Evolutionary conservation across 768 basidiomycete species (phyloP).

Genomic region (Trametes villosa): DNA sequence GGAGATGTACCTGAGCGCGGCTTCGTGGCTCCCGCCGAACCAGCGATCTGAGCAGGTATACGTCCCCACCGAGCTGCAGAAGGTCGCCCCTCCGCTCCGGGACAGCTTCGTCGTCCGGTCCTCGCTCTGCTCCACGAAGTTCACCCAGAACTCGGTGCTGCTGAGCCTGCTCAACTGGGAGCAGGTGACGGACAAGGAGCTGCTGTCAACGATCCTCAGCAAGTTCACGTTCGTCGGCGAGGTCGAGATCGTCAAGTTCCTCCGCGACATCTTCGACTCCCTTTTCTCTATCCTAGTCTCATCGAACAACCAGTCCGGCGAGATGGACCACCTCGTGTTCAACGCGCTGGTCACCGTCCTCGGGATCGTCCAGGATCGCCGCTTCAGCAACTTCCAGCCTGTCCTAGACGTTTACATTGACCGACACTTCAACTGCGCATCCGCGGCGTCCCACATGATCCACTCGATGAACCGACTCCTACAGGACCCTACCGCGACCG

Average conservation of each 20-base stretch:
- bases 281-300: conserved; percentile 90
- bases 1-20: conserved; percentile 72
- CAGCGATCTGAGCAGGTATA: conserved; percentile 63
- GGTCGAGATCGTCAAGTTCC: conserved; percentile 92
- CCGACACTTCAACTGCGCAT: conserved; percentile 79
- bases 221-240: conserved; percentile 94
- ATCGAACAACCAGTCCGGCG: conserved; percentile 68
- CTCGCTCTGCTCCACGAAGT: conserved; percentile 89
- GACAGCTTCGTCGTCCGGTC: conserved; percentile 85
- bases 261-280: conserved; percentile 89
- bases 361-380: conserved; percentile 89
- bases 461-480: conserved; percentile 87
- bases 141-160: conserved; percentile 88
- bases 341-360: conserved; percentile 90
- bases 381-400: conserved; percentile 94
- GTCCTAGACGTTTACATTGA: conserved; percentile 94
- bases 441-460: conserved; percentile 84
- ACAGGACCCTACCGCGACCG: conserved; percentile 67
- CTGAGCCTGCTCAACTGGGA: conserved; percentile 85
- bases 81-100: conserved; percentile 67
- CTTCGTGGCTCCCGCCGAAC: conserved; percentile 59
- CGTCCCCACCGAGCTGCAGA: conserved; percentile 63
- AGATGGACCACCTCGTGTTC: conserved; percentile 87
- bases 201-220: conserved; percentile 71
- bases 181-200: conserved; percentile 61